phyloP scores from a whole-genome alignment of 108 stramenopile species.

The Cyclotella distinguenda region DNA sequence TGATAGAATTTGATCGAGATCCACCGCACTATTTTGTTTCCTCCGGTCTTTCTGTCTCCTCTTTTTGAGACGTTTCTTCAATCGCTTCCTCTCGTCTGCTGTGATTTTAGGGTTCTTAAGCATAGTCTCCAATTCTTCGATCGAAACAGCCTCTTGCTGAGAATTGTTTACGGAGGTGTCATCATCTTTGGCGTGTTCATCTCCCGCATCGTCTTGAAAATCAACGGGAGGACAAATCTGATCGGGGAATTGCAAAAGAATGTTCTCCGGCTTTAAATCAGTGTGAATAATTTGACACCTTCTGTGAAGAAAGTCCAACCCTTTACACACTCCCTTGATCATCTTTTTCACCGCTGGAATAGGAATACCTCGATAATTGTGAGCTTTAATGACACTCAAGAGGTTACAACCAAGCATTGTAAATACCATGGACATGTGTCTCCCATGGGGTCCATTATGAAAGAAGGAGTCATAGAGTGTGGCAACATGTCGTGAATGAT shows the following conservation, averaged over 20 bases:
- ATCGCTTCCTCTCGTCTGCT: conserved; percentile 60
- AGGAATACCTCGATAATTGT: conserved; percentile 93
- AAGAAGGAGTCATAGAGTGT: conserved; percentile 94
- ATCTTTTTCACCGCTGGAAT: conserved; percentile 89
- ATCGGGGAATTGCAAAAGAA: conserved; percentile 79
- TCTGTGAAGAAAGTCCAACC: conserved; percentile 93
- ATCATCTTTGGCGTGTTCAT: conserved; percentile 32
- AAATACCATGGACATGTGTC: conserved; percentile 98
- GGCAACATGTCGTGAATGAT: conserved; percentile 78
- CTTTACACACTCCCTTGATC: conserved; percentile 86
- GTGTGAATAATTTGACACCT: conserved; percentile 97
- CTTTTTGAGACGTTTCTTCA: conserved; percentile 76
- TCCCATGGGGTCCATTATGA: conserved; percentile 94
- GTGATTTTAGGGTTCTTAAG: conserved; percentile 55
- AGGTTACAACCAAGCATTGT: conserved; percentile 96
- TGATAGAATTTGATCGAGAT: conserved; percentile 33
- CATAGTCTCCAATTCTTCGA: conserved; percentile 60
- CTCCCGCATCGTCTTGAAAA: conserved; percentile 22
- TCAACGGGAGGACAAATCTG: conserved; percentile 28
- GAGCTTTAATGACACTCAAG: conserved; percentile 93
- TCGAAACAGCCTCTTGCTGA: conserved; percentile 43
- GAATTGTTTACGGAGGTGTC: conserved; percentile 11
- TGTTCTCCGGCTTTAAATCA: conserved; percentile 97
- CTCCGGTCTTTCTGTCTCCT: conserved; percentile 75
- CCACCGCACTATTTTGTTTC: conserved; percentile 35